Conservation (phyloP, 1,139 yeast species). For the Tardiomyces digboiensis region DNA sequence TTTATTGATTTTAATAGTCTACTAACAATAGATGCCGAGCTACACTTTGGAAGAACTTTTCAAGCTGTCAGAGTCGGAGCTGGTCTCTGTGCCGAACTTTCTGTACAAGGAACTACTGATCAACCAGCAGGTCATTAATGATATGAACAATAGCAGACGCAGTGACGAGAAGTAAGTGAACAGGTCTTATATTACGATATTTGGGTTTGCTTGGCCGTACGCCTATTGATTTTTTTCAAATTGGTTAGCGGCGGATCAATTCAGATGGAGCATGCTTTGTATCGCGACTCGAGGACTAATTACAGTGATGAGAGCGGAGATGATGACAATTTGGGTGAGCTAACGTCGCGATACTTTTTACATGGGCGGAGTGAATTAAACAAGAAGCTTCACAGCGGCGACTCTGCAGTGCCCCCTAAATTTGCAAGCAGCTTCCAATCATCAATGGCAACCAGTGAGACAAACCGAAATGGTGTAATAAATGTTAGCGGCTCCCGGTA, state of each 20-base stretch:
- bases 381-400: slow-evolving; percentile 3
- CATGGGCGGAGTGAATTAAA: slow-evolving; percentile 6
- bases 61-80: slow-evolving; percentile 12
- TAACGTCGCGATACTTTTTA: slow-evolving; percentile 14
- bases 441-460: slow-evolving; percentile 7
- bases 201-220: neutral
- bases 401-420: slow-evolving; percentile 6
- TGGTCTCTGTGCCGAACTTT: slow-evolving; percentile 16
- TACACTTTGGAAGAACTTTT: slow-evolving; percentile 15
- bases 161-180: neutral
- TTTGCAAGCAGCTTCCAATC: slow-evolving; percentile 8
- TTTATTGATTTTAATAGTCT: neutral
- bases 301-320: slow-evolving; percentile 9
- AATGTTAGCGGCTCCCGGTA: neutral
- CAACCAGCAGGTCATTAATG: neutral
- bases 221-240: neutral
- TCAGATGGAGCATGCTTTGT: too few relatives aligned
- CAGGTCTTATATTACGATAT: neutral
- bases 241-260: neutral
- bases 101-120: slow-evolving; percentile 11
- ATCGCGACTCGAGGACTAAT: neutral
- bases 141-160: too few relatives aligned
- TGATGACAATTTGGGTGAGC: slow-evolving; percentile 13
- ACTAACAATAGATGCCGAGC: slow-evolving; percentile 9
- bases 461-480: slow-evolving; percentile 1